These are phyloP conservation scores for Polychaeton citri DNA, from an alignment of 2,329 filamentous ascomycete genomes.

Conservation along the genomic window DNA sequence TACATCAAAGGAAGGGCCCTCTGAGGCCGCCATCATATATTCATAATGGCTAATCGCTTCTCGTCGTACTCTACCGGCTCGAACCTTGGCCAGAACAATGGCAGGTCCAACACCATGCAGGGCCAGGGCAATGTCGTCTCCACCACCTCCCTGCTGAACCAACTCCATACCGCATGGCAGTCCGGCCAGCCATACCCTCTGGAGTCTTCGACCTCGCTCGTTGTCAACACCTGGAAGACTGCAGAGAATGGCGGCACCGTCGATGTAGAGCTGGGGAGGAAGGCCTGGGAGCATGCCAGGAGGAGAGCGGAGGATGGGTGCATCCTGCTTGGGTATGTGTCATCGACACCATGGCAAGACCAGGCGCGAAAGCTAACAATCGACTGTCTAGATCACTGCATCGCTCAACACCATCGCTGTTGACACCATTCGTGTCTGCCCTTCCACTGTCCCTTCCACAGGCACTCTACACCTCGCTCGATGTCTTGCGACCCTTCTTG, in stretches of 20 bases:
- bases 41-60: constrained; percentile 47
- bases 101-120: constrained; percentile 36
- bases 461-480: constrained; percentile 62
- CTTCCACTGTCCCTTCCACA: constrained; percentile 69
- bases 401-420: constrained; percentile 70
- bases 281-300: constrained; percentile 93
- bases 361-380: constrained; percentile 1
- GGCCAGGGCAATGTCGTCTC: constrained; percentile 65
- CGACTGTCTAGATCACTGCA: constrained; percentile 58
- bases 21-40: constrained; percentile 8
- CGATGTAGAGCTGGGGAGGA: constrained; percentile 61
- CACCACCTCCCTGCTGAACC: constrained; percentile 83
- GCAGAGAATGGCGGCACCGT: constrained; percentile 69
- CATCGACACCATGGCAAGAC: neutral
- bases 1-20: constrained; percentile 6
- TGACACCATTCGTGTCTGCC: constrained; percentile 67
- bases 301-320: constrained; percentile 91
- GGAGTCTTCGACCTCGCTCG: constrained; percentile 79
- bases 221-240: constrained; percentile 91
- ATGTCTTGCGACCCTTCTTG: constrained; percentile 74
- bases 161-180: constrained; percentile 78
- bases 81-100: constrained; percentile 25
- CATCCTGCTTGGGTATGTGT: constrained; percentile 66
- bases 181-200: constrained; percentile 71
- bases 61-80: constrained; percentile 50